Conservation (phyloP, 441 rosid genomes). For the Lagerstroemia fauriei region DNA sequence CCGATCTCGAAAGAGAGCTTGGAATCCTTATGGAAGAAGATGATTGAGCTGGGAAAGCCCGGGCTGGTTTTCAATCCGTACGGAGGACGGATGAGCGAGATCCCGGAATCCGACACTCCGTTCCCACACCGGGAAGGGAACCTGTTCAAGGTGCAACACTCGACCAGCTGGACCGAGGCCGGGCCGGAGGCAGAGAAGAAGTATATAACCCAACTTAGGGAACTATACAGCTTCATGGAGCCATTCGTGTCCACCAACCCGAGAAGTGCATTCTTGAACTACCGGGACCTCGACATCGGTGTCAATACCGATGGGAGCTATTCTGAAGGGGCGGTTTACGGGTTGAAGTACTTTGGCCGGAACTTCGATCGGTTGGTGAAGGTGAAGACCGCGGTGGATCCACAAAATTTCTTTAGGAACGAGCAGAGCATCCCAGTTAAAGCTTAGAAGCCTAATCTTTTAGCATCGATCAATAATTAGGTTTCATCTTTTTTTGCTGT, state of each 20-base stretch:
- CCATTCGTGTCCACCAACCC: slow-evolving; percentile 1
- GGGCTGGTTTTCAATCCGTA: neutral
- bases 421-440: slow-evolving; percentile 9
- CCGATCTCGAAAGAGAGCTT: neutral
- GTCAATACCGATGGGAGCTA: neutral
- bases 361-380: slow-evolving; percentile 2
- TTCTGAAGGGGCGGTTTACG: neutral
- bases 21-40: neutral
- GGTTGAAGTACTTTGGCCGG: neutral
- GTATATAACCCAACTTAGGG: neutral
- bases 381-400: slow-evolving; percentile 3
- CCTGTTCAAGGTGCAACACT: slow-evolving; percentile 9
- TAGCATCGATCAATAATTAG: no score
- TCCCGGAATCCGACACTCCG: neutral
- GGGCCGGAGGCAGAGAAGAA: neutral
- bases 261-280: slow-evolving; percentile 3
- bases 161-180: neutral
- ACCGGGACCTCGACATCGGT: slow-evolving; percentile 1
- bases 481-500: no score
- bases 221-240: neutral
- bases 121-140: slow-evolving; percentile 3
- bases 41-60: neutral
- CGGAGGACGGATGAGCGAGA: neutral
- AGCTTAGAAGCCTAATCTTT: no score
- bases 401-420: neutral